These are phyloP conservation scores for Colletotrichum acutatum DNA, from an alignment of 2,329 filamentous ascomycete species.

Conservation along the genomic window DNA sequence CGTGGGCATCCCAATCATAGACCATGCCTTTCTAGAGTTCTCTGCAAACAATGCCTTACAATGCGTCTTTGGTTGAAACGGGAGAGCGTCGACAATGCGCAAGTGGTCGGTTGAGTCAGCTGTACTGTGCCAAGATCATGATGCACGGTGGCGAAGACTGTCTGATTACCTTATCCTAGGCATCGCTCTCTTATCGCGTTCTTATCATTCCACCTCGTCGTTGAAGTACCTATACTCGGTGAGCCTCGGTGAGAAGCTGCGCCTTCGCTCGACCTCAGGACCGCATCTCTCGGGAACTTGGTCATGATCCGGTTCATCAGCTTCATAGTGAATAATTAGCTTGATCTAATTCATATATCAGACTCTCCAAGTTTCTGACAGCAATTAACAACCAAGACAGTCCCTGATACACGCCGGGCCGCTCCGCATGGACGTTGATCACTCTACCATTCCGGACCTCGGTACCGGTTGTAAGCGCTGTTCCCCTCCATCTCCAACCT, in stretches of 20 bases:
- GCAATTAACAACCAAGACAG: neutral
- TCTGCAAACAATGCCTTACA: neutral
- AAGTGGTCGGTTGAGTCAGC: conserved; percentile 35
- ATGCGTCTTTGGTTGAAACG: conserved; percentile 22
- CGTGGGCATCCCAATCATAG: conserved; percentile 59
- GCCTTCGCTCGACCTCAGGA: neutral
- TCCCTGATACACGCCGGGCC: neutral
- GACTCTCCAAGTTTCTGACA: neutral
- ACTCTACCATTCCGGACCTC: conserved; percentile 22
- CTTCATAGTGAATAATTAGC: neutral
- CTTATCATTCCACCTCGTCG: neutral
- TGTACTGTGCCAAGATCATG: conserved; percentile 14
- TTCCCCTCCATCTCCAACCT: conserved; percentile 14
- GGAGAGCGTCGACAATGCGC: conserved; percentile 3
- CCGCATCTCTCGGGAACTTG: neutral
- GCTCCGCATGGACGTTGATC: neutral
- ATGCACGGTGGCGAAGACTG: conserved; percentile 1
- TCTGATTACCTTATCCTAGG: neutral
- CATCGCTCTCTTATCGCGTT: neutral
- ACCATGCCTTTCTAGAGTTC: conserved; percentile 50
- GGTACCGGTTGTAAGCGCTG: conserved; percentile 14
- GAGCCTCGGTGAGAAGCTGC: neutral
- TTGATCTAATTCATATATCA: too few relatives aligned
- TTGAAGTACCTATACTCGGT: conserved; percentile 1
- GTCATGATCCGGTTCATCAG: neutral